These are phyloP conservation scores for Hepatocystis sp. DNA, from an alignment of 169 alveolate species.

Conservation along the genomic window DNA sequence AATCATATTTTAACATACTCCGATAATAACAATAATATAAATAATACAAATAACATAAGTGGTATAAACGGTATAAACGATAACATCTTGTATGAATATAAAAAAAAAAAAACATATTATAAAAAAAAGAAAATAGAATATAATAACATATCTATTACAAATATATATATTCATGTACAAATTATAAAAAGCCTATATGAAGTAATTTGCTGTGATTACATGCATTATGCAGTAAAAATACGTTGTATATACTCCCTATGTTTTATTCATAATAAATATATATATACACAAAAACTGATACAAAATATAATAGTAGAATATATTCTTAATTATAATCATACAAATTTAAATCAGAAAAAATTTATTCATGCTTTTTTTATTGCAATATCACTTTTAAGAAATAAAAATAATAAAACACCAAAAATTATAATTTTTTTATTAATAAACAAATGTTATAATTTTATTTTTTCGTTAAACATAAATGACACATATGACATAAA, in stretches of 20 bases:
- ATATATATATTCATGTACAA: conserved; percentile 63
- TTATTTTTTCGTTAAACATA: conserved; percentile 37
- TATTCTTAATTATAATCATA: conserved; percentile 11
- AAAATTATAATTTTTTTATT: conserved; percentile 27
- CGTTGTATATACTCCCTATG: conserved; percentile 70
- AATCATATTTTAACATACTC: no score
- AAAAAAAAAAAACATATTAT: conserved; percentile 23
- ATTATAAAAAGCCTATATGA: conserved; percentile 48
- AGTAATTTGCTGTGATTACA: conserved; percentile 9
- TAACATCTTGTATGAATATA: neutral
- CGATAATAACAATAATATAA: no score
- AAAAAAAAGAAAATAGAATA: conserved; percentile 13
- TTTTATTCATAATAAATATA: conserved; percentile 58
- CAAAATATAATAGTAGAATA: conserved; percentile 54
- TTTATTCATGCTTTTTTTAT: conserved; percentile 62
- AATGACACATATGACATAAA: conserved; percentile 3
- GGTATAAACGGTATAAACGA: no score
- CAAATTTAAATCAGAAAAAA: conserved; percentile 52
- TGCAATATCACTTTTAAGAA: conserved; percentile 70
- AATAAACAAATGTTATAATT: conserved; percentile 19
- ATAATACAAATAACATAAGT: no score
- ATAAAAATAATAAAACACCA: conserved; percentile 56
- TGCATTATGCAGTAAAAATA: conserved; percentile 67
- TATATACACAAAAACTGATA: conserved; percentile 51
- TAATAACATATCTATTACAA: conserved; percentile 28